phyloP scores from a whole-genome alignment of 345 rosid genomes.

The Eucalyptus shirleyi region DNA sequence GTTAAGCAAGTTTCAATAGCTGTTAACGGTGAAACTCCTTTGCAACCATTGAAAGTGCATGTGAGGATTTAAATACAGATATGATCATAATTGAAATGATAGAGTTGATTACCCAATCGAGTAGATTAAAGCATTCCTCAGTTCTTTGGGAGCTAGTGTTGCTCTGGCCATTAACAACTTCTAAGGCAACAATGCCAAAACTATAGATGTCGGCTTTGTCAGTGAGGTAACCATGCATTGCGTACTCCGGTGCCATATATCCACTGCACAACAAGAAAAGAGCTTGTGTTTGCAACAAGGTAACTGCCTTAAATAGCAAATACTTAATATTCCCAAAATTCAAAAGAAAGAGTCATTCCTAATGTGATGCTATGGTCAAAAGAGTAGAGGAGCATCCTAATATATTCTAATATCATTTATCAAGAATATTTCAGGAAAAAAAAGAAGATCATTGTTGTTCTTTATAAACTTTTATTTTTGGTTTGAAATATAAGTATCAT shows the following conservation, averaged over 20 bases:
- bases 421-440: neutral
- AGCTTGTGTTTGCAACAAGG: neutral
- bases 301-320: neutral
- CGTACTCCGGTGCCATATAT: slow-evolving; percentile 33
- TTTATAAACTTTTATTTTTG: too few relatives aligned
- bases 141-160: neutral
- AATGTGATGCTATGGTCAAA: neutral
- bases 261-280: slow-evolving; percentile 2
- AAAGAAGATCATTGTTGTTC: neutral
- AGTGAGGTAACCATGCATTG: slow-evolving; percentile 18
- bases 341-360: neutral
- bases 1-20: neutral
- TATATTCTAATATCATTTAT: too few relatives aligned
- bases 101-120: slow-evolving; percentile 13
- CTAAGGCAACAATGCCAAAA: slow-evolving; percentile 21
- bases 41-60: neutral
- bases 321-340: neutral
- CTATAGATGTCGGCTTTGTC: slow-evolving; percentile 24
- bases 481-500: too few relatives aligned
- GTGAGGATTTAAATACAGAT: neutral
- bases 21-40: neutral
- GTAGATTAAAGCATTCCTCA: neutral
- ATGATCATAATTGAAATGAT: neutral
- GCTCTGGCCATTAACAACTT: slow-evolving; percentile 12
- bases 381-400: neutral